Conservation (phyloP, 139 green algal species). For the Ulvella scutata region DNA sequence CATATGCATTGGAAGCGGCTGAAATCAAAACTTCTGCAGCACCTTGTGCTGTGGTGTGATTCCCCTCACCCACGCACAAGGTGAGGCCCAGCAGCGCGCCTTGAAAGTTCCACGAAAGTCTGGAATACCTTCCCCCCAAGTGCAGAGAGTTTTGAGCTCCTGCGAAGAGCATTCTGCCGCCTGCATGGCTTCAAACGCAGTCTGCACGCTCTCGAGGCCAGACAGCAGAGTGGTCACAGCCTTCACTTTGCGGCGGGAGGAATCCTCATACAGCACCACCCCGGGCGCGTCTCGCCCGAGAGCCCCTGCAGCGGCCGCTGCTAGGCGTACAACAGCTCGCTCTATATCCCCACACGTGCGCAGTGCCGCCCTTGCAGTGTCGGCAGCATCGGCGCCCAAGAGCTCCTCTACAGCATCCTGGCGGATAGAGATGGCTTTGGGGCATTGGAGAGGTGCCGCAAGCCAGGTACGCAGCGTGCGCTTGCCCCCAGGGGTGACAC, state of each 20-base stretch:
- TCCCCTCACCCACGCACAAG: not conserved
- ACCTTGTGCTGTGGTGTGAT: too few species aligned
- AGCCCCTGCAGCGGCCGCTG: constrained; percentile 11
- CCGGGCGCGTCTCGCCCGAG: constrained; percentile 48
- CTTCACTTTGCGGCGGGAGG: constrained; percentile 28
- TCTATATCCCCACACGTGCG: constrained; percentile 65
- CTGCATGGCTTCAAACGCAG: not conserved
- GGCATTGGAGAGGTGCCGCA: constrained; percentile 50
- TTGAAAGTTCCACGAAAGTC: constrained; percentile 12
- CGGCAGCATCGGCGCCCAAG: constrained; percentile 32
- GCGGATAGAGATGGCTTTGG: constrained; percentile 47
- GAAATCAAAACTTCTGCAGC: too few species aligned
- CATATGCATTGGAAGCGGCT: too few species aligned
- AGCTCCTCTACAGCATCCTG: constrained; percentile 61
- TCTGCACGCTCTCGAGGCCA: constrained; percentile 9
- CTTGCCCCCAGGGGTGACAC: constrained; percentile 65
- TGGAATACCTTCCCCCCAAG: not conserved
- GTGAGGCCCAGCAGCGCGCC: not conserved
- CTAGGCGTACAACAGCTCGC: constrained; percentile 59
- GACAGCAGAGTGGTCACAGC: constrained; percentile 15
- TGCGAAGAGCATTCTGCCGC: not conserved
- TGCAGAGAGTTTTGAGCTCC: not conserved
- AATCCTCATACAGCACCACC: constrained; percentile 94
- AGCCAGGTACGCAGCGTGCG: constrained; percentile 79
- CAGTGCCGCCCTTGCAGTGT: constrained; percentile 35